Evolutionary conservation across 176 grass and related monocot genomes (phyloP).

Genomic region (Saccharum spontaneum): DNA sequence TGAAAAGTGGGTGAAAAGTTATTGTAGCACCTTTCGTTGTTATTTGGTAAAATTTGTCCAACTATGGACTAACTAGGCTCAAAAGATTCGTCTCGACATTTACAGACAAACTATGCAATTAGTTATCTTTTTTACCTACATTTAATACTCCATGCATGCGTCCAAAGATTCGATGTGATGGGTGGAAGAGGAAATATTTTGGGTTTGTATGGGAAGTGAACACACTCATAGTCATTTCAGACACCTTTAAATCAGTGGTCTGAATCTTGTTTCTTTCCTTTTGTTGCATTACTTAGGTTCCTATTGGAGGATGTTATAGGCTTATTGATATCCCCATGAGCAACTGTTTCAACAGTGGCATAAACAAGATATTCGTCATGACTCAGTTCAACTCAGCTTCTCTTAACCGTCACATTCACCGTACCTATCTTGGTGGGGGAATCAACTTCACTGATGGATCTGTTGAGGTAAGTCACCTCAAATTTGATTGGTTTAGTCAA

Average conservation of each 20-base stretch:
- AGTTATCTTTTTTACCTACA: too few species aligned
- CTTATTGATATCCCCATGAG: constrained; percentile 86
- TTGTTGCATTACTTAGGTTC: constrained; percentile 60
- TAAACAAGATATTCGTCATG: constrained; percentile 73
- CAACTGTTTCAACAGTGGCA: constrained; percentile 85
- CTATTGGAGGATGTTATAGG: constrained; percentile 81
- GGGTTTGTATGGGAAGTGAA: too few species aligned
- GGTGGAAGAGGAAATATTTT: too few species aligned
- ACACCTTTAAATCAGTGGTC: constrained; percentile 4
- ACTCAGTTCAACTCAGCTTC: constrained; percentile 66
- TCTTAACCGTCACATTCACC: constrained; percentile 72
- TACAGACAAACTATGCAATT: too few species aligned
- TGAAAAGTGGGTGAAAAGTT: too few species aligned
- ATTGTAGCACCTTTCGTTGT: too few species aligned
- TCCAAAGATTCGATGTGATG: too few species aligned
- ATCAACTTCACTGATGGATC: constrained; percentile 72
- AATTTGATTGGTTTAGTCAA: constrained; percentile 19
- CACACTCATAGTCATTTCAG: not conserved
- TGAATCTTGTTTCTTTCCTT: constrained; percentile 29
- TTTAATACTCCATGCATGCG: too few species aligned
- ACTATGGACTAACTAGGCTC: too few species aligned
- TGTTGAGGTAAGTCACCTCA: constrained; percentile 62
- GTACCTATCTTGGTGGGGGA: constrained; percentile 63
- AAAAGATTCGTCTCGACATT: too few species aligned
- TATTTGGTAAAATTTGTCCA: too few species aligned